Evolutionary conservation across 1,284 basidiomycete genomes (phyloP), one percentile per base, ranked within the genome.

Genomic region (Phenoliferia sp.): DNA sequence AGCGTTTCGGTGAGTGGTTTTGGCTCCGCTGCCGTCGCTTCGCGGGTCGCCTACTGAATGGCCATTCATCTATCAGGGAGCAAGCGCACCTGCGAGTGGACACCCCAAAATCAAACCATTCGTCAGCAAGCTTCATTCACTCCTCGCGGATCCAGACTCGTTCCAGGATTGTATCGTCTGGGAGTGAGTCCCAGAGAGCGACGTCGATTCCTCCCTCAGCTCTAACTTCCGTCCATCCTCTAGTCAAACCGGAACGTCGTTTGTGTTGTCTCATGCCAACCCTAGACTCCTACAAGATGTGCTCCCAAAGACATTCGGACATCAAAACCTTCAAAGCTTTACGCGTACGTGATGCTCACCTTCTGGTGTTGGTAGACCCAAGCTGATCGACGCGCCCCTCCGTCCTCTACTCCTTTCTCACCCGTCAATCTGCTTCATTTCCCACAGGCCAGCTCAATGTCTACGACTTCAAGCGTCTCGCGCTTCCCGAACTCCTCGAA

Each of bases 111-210:
- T 55, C 54, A 31, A 31, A 7, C 22, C 22, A 7, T 55, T 31
- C 19, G 12, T 55, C 28, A 16, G 28, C 1, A 72, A 72, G 57
- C 64, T 72, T 19, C 50, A n/a, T 26, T 55, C 59, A 32, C 54
- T 72, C 7, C 33, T 72, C 6, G 28, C 59, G 1, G 34, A 61
- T 10, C 70, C 70, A 0, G 56, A 58, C 15, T 16, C 16, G 16
- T 72, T 65, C 48, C 61, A 59, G 32, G 68, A 72, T 33, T 57
- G 54, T 17, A 62, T 72, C 22, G 59, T 39, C 0, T 72, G 70
- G 70, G 63, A 64, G 66, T 67, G 50, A 67, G 66, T 32, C 15
- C n/a, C 28, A 16, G 15, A 12, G n/a, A 54, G 3, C n/a, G 26
- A 33, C 15, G 34, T 59, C 29, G 10, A 19, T 48, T 33, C n/a